Evolutionary conservation across 768 basidiomycete genomes (phyloP).

Genomic region (Tephrocybe sp.): DNA sequence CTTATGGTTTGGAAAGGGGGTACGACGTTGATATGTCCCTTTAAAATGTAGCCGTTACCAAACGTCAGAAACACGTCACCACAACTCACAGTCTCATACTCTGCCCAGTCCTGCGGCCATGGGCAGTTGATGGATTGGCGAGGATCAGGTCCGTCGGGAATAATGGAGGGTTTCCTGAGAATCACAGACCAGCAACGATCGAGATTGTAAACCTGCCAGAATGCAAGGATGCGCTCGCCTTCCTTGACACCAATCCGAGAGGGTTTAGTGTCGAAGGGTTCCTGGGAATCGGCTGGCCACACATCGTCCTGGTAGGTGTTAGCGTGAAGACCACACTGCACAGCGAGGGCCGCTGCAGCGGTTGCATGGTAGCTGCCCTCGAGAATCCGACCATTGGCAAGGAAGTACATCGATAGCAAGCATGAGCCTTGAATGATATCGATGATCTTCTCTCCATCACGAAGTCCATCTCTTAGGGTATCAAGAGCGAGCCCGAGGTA

Average conservation of each 20-base stretch:
- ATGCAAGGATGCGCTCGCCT: slow-evolving; percentile 71
- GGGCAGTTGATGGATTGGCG: slow-evolving; percentile 66
- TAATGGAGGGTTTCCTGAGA: slow-evolving; percentile 63
- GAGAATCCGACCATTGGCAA: slow-evolving; percentile 73
- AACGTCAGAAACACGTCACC: background rate
- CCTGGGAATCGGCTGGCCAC: slow-evolving; percentile 31
- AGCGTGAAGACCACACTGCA: slow-evolving; percentile 72
- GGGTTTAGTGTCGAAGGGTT: slow-evolving; percentile 53
- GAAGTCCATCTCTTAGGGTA: slow-evolving; percentile 62
- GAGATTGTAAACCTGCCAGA: slow-evolving; percentile 83
- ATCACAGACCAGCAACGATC: slow-evolving; percentile 82
- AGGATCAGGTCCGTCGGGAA: slow-evolving; percentile 61
- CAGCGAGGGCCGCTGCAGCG: slow-evolving; percentile 69
- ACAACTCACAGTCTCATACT: slow-evolving; percentile 66
- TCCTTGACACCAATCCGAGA: slow-evolving; percentile 59
- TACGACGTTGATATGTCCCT: slow-evolving; percentile 60
- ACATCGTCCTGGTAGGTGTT: slow-evolving; percentile 33
- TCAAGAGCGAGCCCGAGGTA: slow-evolving; percentile 68
- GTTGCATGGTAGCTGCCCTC: slow-evolving; percentile 80
- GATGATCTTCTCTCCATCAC: slow-evolving; percentile 50
- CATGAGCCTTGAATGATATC: slow-evolving; percentile 80
- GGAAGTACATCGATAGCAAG: slow-evolving; percentile 72
- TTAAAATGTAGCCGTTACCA: slow-evolving; percentile 3
- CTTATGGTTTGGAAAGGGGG: slow-evolving; percentile 58
- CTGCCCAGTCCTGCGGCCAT: slow-evolving; percentile 74